Evolutionary conservation across 768 basidiomycete species (phyloP).

Genomic region (Termitomyces sp.): DNA sequence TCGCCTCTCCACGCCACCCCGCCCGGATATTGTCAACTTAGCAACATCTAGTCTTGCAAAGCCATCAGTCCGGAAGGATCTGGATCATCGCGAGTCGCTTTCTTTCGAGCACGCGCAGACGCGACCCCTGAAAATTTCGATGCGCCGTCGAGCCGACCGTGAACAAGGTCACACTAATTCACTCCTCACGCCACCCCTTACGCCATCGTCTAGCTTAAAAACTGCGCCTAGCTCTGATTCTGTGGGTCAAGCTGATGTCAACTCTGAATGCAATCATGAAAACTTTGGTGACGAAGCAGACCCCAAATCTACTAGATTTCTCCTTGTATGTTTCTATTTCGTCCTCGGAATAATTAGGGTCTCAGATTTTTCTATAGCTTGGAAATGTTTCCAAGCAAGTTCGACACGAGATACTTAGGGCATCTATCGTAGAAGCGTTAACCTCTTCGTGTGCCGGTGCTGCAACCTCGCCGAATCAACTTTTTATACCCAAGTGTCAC

Average conservation of each 20-base stretch:
- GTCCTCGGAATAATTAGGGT: background rate
- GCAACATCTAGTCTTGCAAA: background rate
- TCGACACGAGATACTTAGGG: constrained; percentile 23
- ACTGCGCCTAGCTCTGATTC: constrained; percentile 35
- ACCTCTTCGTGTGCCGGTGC: constrained; percentile 7
- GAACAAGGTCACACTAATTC: constrained; percentile 31
- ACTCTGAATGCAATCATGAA: constrained; percentile 22
- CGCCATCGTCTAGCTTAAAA: constrained; percentile 57
- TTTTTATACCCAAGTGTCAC: background rate
- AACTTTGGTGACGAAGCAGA: constrained; percentile 25
- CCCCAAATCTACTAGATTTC: constrained; percentile 30
- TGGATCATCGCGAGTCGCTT: constrained; percentile 15
- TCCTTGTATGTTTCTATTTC: constrained; percentile 27
- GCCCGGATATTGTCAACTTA: constrained; percentile 4
- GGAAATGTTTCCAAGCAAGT: constrained; percentile 33
- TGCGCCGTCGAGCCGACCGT: constrained; percentile 32
- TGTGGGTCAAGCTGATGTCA: constrained; percentile 14
- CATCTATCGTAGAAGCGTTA: constrained; percentile 25
- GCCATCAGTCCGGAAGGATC: background rate
- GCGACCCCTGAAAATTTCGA: constrained; percentile 24
- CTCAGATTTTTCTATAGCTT: constrained; percentile 21
- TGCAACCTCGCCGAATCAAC: background rate
- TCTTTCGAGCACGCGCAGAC: constrained; percentile 20
- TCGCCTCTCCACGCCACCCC: constrained; percentile 33
- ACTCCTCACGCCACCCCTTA: constrained; percentile 67